Evolutionary conservation across 495 filamentous ascomycete genomes (phyloP), one percentile per base, ranked within the genome.

Genomic region (Trichocladium uniseriatum): DNA sequence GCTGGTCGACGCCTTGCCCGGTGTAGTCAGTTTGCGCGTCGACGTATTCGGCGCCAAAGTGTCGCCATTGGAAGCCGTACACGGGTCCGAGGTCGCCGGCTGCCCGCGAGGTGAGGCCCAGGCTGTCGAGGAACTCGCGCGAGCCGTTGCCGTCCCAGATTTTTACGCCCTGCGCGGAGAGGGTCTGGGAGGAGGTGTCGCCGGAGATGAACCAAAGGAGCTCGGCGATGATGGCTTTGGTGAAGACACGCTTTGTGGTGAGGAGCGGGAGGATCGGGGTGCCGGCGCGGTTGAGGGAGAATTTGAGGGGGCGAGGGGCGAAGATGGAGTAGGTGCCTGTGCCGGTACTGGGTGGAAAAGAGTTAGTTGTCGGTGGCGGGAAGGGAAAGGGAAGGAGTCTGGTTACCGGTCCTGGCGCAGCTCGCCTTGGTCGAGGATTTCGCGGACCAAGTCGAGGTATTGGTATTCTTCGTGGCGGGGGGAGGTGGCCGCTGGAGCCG

Each of bases 101-200:
- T 27, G 74, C 85, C 49, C 90, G 85, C 59, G 92, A 76, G 0
- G 75, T 67, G 10, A 97, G 77, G 6, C 91, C 90, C 13, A 91
- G 73, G 45, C 70, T 79, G 68, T 98, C 91, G 36, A 98, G 84
- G 67, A 79, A 94, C 52, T 77, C 82, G 60, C 92, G 91, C 45
- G 80, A 86, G 49, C 91, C 92, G 63, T 98, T 97, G 61, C 87
- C 88, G 67, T 98, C 92, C 92, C 92, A 98, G 70, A 98, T 97
- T 65, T 94, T 94, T 58, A 97, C 79, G 11, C 87, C 87, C 10
- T 82, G 78, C 9, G 77, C 77, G 38, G 78, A 81, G 19, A 97
- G 82, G 0, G 88, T 71, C 3, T 75, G 57, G 0, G 86, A 85
- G 4, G 87, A 90, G 2, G 92, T 97, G 49, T 67, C 75, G 62